A percentile compares a stretch with the other conserved stretches of the same genome.
Conservation (phyloP, 2,329 filamentous ascomycete species). For the Claviceps purpurea region DNA sequence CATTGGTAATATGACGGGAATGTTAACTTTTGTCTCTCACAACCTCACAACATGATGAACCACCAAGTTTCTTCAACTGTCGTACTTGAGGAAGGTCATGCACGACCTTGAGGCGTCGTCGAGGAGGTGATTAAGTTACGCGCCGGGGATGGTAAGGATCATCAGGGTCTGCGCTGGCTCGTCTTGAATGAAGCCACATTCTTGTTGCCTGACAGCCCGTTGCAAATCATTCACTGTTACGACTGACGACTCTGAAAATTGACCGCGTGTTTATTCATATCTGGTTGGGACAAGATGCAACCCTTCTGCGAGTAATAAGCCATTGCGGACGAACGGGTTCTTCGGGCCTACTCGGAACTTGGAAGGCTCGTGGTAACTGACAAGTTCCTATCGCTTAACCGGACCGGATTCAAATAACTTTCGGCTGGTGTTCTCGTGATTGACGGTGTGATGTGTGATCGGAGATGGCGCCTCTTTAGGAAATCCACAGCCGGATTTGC, state of each 20-base stretch:
- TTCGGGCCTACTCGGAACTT: neutral
- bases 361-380: neutral
- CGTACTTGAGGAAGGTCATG: too few relatives aligned
- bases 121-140: too few relatives aligned
- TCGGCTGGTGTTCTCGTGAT: neutral
- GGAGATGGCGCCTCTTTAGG: conserved; percentile 11
- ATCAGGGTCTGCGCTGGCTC: too few relatives aligned
- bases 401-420: neutral
- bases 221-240: too few relatives aligned
- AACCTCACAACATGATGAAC: neutral
- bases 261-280: neutral
- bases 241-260: neutral
- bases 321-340: neutral
- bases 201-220: too few relatives aligned
- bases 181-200: too few relatives aligned
- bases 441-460: conserved; percentile 1
- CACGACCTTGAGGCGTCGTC: too few relatives aligned
- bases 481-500: conserved; percentile 6
- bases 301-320: neutral
- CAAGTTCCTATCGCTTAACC: neutral
- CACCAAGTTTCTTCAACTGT: too few relatives aligned
- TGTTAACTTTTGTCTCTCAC: neutral
- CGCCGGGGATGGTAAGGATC: too few relatives aligned
- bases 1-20: neutral
- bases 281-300: neutral